Base-by-base conservation (phyloP, 2,329 filamentous ascomycete species). In the Purpureocillium lavendulum region DNA sequence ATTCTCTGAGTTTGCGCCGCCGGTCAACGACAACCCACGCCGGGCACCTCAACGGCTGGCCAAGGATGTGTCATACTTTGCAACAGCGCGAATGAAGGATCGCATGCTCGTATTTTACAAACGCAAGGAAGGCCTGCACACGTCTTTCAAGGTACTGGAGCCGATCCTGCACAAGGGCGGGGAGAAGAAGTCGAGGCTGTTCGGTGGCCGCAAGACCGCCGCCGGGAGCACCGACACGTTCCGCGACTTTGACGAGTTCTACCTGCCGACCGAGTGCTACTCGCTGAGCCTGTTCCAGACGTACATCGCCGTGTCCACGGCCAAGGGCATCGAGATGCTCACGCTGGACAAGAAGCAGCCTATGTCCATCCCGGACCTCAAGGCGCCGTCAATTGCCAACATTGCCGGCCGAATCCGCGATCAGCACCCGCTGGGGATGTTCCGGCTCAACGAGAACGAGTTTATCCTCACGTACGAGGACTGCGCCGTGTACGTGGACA, bases 171-270 rank as follows among this genome's bases (percentile, higher is more conserved):
- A 96, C 50, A 96, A 95, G 57, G 84, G 88, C 1, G 82, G 85
- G 0, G 86, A 94, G 55, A 90, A 85, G 67, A 86, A 82, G 52
- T 76, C 80, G 4, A 80, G 87, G 8, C 59, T 82, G 12, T 81
- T 82, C 46, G 72, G 77, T 30, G 63, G 69, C 47, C 80, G 80
- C 14, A 67, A 66, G 43, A 62, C 66, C 11, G 75, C 75, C 9
- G 71, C 74, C 24, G 87, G 87, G 15, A 80, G 77, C 43, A 96
- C 90, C 0, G 92, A 98, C 52, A 90, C 90, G 52, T 98, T 97
- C 79, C 84, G 92, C 46, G 92, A 98, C 57, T 98, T 89, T 59
- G 92, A 98, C 65, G 92, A 97, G 51, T 98, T 98, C 64, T 98
- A 97, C 65, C 89, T 98, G 50, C 92, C 92, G 0, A 83, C 86